These are phyloP conservation scores for Candida sp. DNA, from an alignment of 1,139 yeast genomes.

Conservation along the genomic window DNA sequence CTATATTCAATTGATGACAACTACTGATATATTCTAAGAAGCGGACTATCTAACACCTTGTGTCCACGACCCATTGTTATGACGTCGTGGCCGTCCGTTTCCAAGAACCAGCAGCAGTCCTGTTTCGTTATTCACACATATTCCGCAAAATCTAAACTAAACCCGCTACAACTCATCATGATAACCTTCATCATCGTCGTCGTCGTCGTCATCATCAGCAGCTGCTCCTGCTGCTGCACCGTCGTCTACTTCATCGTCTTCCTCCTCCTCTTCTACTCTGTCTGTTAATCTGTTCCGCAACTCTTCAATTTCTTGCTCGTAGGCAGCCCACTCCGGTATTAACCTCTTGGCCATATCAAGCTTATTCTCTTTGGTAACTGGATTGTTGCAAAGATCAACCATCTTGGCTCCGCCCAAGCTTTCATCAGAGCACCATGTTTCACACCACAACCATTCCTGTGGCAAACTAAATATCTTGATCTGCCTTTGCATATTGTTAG, in stretches of 20 bases:
- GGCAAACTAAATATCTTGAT: conserved; percentile 76
- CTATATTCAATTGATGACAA: too few relatives aligned
- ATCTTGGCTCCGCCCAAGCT: conserved; percentile 67
- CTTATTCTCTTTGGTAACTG: conserved; percentile 78
- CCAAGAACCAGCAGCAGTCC: too few relatives aligned
- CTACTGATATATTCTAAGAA: too few relatives aligned
- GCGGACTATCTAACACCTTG: too few relatives aligned
- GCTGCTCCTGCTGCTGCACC: not conserved
- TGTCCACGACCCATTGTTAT: too few relatives aligned
- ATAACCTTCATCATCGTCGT: conserved; percentile 7
- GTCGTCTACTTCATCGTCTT: conserved; percentile 1
- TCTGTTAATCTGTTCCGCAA: conserved; percentile 6
- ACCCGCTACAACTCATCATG: conserved; percentile 13
- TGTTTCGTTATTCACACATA: too few relatives aligned
- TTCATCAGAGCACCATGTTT: conserved; percentile 87
- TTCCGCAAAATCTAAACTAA: not conserved
- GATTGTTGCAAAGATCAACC: conserved; percentile 84
- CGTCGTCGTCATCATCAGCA: conserved; percentile 3
- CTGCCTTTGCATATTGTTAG: conserved; percentile 77
- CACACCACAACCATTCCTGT: conserved; percentile 93
- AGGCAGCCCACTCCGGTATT: conserved; percentile 76
- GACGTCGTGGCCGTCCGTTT: too few relatives aligned
- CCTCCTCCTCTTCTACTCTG: conserved; percentile 4
- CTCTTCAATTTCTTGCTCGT: conserved; percentile 54
- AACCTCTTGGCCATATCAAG: conserved; percentile 74